Percentiles rank a stretch among this genome's conserved stretches.
Evolutionary conservation across 768 basidiomycete genomes (phyloP).

Genomic region (Hysterangium stoloniferum): DNA sequence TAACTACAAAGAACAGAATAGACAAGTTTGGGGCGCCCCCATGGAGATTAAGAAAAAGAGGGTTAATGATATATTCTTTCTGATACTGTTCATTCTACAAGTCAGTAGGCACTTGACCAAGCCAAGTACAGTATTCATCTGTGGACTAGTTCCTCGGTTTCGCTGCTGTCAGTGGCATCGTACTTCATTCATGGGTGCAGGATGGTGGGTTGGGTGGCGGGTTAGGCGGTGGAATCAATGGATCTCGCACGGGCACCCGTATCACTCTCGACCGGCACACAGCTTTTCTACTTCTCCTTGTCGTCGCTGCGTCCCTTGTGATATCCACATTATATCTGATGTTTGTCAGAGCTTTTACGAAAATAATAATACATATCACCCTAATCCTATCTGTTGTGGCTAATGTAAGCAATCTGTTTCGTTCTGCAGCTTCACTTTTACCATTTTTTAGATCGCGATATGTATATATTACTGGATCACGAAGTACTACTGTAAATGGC

Average conservation of each 20-base stretch:
- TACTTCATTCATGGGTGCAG: slow-evolving; percentile 52
- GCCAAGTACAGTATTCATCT: neutral
- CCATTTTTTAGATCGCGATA: slow-evolving; percentile 42
- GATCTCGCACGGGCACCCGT: slow-evolving; percentile 38
- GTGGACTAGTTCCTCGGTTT: slow-evolving; percentile 53
- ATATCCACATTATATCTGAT: slow-evolving; percentile 62
- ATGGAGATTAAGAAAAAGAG: slow-evolving; percentile 36
- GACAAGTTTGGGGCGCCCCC: slow-evolving; percentile 28
- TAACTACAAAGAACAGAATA: slow-evolving; percentile 42
- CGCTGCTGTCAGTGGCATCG: slow-evolving; percentile 57
- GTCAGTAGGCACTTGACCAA: slow-evolving; percentile 27
- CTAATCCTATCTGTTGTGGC: slow-evolving; percentile 53
- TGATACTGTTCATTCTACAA: slow-evolving; percentile 65
- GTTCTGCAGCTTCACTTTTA: slow-evolving; percentile 18
- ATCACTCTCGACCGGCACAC: slow-evolving; percentile 68
- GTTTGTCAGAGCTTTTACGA: slow-evolving; percentile 66
- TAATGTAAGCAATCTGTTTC: slow-evolving; percentile 41
- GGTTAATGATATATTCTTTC: slow-evolving; percentile 65
- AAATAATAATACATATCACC: slow-evolving; percentile 69
- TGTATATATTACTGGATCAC: slow-evolving; percentile 71
- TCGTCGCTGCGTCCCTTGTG: slow-evolving; percentile 59
- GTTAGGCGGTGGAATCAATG: slow-evolving; percentile 37
- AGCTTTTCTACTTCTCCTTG: slow-evolving; percentile 67
- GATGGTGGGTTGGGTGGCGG: slow-evolving; percentile 68
- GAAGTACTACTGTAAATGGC: slow-evolving; percentile 58